Evolutionary conservation across 805 yeast genomes (phyloP), one percentile per base, ranked within the genome.

Genomic region (Barnettozyma wickerhamii): DNA sequence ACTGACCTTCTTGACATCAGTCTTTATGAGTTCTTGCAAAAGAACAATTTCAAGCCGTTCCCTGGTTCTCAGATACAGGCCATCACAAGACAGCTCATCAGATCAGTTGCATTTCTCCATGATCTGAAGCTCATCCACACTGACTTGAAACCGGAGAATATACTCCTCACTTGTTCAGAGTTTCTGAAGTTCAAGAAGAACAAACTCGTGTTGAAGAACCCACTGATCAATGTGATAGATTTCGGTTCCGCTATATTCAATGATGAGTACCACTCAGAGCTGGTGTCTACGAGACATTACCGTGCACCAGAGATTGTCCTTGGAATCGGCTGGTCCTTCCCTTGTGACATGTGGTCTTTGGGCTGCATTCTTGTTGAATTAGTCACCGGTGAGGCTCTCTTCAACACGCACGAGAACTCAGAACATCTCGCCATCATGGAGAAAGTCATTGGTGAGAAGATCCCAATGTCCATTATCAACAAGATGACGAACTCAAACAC

Each of bases 381-480:
- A 37, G 81, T 86, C 29, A 87, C 95, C 15, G 99, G 99, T 20
- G 95, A 88, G 56, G 96, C 97, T 1, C 66, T 93, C 19, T 93
- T 91, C 63, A 89, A 87, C 50, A 93, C 98, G 1, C 96, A 91
- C 60, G 97, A 93, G 58, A 90, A 91, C 60, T 67, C 81, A 37
- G 98, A 91, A 62, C 99, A 93, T 64, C 68, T 93, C 60, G 95
- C 95, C 13, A 81, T 93, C 84, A 93, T 93, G 84, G 91, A 93
- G 62, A 80, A 78, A 49, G 76, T 90, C 17, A 69, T 81, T 19
- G 84, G 83, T 17, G 62, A 65, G 47, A 68, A 61, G 14, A 69
- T 84, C 12, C 71, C 72, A 14, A 45, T 48, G 14, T 52, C 59
- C 30, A 42, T 68, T 41, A 51, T 68, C 5, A 60, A 59, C 19